These are phyloP conservation scores for Dryadomyces sulphureus DNA, from an alignment of 2,329 filamentous ascomycete genomes.

Conservation along the genomic window DNA sequence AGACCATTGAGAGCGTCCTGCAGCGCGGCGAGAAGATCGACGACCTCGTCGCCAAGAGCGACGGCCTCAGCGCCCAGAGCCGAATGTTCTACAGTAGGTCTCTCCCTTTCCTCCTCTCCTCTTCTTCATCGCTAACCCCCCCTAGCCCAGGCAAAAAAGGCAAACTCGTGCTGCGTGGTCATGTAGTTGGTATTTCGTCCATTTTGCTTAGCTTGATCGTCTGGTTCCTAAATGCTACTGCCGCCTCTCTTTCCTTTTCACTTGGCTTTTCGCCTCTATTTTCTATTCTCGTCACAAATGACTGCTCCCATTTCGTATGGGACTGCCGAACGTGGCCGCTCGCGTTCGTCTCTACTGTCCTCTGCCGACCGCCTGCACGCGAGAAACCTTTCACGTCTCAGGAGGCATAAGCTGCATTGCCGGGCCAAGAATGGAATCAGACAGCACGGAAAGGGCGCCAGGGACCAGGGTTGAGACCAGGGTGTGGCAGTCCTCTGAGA, in stretches of 20 bases:
- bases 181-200: conserved; percentile 35
- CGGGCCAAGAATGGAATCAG: neutral
- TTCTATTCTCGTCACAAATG: too few relatives aligned
- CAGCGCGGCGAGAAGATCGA: conserved; percentile 96
- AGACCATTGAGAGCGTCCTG: conserved; percentile 79
- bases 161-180: conserved; percentile 60
- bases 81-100: conserved; percentile 82
- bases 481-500: too few relatives aligned
- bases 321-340: neutral
- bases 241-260: too few relatives aligned
- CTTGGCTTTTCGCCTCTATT: too few relatives aligned
- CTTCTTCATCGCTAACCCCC: neutral
- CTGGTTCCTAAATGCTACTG: too few relatives aligned
- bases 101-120: neutral
- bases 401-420: neutral
- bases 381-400: neutral
- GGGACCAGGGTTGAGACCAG: too few relatives aligned
- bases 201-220: too few relatives aligned
- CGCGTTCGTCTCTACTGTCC: too few relatives aligned
- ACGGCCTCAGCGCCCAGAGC: conserved; percentile 77
- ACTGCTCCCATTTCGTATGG: too few relatives aligned
- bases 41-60: conserved; percentile 82
- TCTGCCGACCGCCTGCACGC: neutral
- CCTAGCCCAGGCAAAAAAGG: conserved; percentile 56
- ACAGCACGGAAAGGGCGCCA: neutral